Percentiles rank a stretch among this genome's conserved stretches.
Evolutionary conservation across 345 rosid genomes (phyloP).

Genomic region (Populus alba): DNA sequence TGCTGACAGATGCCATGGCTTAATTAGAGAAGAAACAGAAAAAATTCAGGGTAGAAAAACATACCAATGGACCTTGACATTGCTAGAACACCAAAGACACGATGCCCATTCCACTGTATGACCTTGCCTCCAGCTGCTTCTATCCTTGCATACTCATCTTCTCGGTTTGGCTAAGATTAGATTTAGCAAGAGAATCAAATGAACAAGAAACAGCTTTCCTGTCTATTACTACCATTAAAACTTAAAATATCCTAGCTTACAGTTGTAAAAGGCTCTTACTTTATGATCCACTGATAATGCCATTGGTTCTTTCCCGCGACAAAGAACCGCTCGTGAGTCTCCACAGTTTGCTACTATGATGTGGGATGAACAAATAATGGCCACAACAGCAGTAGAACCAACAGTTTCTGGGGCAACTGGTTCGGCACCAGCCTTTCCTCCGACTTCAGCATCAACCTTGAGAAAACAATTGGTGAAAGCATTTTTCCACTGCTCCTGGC

Average conservation of each 20-base stretch:
- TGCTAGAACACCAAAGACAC: conserved; percentile 95
- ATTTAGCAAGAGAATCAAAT: neutral
- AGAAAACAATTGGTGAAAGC: conserved; percentile 70
- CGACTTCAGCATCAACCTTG: conserved; percentile 74
- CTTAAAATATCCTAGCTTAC: neutral
- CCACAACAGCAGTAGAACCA: conserved; percentile 95
- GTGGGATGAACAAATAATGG: conserved; percentile 77
- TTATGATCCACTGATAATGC: conserved; percentile 94
- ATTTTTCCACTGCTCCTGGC: conserved; percentile 80
- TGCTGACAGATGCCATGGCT: neutral
- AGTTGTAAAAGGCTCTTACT: conserved; percentile 37
- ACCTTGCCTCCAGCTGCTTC: conserved; percentile 98
- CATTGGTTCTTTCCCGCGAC: conserved; percentile 86
- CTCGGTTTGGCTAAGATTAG: conserved; percentile 78
- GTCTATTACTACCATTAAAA: neutral
- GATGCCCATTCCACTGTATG: conserved; percentile 95
- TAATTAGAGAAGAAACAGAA: neutral
- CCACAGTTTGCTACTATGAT: conserved; percentile 90
- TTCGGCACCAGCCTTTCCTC: conserved; percentile 50
- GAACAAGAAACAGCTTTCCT: neutral
- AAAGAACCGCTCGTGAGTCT: conserved; percentile 94
- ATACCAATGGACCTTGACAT: conserved; percentile 97
- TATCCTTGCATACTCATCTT: conserved; percentile 91
- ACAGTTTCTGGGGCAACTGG: conserved; percentile 93
- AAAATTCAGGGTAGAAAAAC: conserved; percentile 10